These are phyloP conservation scores for Neonectria coccinea DNA, from an alignment of 2,329 filamentous ascomycete species.

Conservation along the genomic window DNA sequence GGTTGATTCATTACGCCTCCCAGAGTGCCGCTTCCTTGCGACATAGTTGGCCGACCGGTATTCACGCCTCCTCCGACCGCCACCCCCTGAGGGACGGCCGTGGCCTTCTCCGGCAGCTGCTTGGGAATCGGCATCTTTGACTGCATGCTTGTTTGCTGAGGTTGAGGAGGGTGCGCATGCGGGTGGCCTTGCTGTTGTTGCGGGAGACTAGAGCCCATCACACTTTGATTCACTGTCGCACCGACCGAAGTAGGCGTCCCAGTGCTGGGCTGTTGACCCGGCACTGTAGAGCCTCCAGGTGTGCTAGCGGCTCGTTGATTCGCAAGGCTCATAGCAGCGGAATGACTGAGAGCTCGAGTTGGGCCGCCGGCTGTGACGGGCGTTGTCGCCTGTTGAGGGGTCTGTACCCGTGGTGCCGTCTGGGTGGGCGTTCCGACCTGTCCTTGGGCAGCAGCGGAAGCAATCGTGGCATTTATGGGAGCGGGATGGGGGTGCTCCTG, in stretches of 20 bases:
- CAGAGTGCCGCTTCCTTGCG: constrained; percentile 79
- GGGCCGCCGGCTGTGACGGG: constrained; percentile 53
- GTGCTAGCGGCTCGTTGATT: constrained; percentile 55
- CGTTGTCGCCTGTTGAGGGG: constrained; percentile 62
- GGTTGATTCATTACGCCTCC: constrained; percentile 90
- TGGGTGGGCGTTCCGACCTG: constrained; percentile 62
- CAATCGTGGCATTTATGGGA: constrained; percentile 62
- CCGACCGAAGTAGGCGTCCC: constrained; percentile 47
- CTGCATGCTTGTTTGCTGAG: constrained; percentile 57
- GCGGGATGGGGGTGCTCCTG: constrained; percentile 53
- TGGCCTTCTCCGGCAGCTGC: constrained; percentile 74
- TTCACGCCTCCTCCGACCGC: constrained; percentile 71
- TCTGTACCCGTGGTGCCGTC: constrained; percentile 60
- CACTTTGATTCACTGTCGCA: constrained; percentile 47
- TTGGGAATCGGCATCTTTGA: constrained; percentile 86
- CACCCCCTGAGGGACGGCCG: constrained; percentile 79
- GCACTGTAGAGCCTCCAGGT: constrained; percentile 49
- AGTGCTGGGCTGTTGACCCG: constrained; percentile 47
- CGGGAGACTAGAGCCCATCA: constrained; percentile 49
- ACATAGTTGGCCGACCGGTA: constrained; percentile 83
- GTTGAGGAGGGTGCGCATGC: constrained; percentile 62
- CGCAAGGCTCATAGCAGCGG: constrained; percentile 62
- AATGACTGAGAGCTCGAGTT: constrained; percentile 60
- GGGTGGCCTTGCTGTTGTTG: constrained; percentile 56
- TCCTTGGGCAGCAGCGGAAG: constrained; percentile 53